Evolutionary conservation across 768 basidiomycete species (phyloP).

Genomic region (Hericium erinaceus): DNA sequence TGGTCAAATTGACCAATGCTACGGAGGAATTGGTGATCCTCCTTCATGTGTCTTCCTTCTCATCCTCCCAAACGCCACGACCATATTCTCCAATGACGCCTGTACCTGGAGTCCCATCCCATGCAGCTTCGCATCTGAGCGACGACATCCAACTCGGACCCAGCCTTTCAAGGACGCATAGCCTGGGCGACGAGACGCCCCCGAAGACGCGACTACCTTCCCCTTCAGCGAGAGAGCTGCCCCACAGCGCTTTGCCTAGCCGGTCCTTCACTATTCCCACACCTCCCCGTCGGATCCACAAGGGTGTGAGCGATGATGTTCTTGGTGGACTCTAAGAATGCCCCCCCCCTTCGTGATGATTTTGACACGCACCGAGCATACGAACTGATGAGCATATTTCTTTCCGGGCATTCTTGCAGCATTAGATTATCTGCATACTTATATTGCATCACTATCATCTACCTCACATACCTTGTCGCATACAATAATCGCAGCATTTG

Average conservation of each 20-base stretch:
- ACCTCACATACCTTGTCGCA: too few species aligned
- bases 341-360: too few species aligned
- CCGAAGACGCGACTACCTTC: background rate
- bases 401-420: background rate
- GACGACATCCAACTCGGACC: slow-evolving; percentile 6
- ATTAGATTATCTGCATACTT: background rate
- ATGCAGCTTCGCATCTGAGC: slow-evolving; percentile 1
- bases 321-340: background rate
- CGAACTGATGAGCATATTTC: background rate
- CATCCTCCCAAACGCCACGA: slow-evolving; percentile 44
- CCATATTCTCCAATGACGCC: slow-evolving; percentile 46
- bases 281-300: slow-evolving; percentile 18
- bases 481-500: too few species aligned
- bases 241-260: slow-evolving; percentile 47
- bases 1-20: slow-evolving; percentile 69
- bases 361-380: background rate
- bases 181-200: slow-evolving; percentile 6
- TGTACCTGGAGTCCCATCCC: slow-evolving; percentile 2
- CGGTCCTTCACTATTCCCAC: slow-evolving; percentile 37
- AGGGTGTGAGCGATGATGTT: slow-evolving; percentile 11
- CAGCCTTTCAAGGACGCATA: slow-evolving; percentile 5
- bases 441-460: background rate
- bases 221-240: slow-evolving; percentile 24
- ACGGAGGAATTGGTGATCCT: slow-evolving; percentile 86
- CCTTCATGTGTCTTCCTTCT: slow-evolving; percentile 76